Percentiles rank a stretch among this genome's conserved stretches.
These are phyloP conservation scores for Torrubiella hemipterigena DNA, from an alignment of 2,329 filamentous ascomycete species.

Conservation along the genomic window DNA sequence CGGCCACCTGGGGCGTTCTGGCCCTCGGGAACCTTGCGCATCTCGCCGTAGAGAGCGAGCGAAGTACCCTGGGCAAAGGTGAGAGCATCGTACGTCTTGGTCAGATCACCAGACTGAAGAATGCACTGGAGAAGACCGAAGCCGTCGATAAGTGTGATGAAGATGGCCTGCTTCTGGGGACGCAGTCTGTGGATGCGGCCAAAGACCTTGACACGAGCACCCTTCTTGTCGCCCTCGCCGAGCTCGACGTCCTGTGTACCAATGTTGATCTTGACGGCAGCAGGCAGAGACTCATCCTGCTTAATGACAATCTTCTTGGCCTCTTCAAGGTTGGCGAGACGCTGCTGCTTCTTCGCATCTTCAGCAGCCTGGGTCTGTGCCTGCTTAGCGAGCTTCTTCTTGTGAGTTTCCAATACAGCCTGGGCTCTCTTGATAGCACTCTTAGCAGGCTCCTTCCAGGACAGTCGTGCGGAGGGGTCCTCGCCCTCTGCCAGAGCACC, in stretches of 20 bases:
- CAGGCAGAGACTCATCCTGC: conserved; percentile 62
- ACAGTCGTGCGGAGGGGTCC: conserved; percentile 49
- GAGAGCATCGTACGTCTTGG: conserved; percentile 84
- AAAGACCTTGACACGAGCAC: conserved; percentile 65
- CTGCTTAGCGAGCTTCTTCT: conserved; percentile 76
- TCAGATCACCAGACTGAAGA: conserved; percentile 61
- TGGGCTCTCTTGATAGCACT: conserved; percentile 76
- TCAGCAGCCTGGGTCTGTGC: conserved; percentile 60
- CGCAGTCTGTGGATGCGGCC: conserved; percentile 74
- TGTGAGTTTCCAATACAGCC: conserved; percentile 60
- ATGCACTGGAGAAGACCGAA: conserved; percentile 73
- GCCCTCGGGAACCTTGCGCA: conserved; percentile 68
- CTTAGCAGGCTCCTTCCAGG: conserved; percentile 76
- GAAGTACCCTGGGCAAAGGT: conserved; percentile 82
- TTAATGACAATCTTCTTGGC: conserved; percentile 61
- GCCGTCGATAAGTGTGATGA: conserved; percentile 77
- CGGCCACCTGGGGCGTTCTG: conserved; percentile 72
- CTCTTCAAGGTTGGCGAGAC: conserved; percentile 55
- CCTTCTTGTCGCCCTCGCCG: conserved; percentile 45
- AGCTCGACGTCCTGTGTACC: conserved; percentile 54
- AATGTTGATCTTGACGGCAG: conserved; percentile 64
- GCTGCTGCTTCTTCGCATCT: conserved; percentile 60
- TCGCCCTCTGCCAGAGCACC: conserved; percentile 47
- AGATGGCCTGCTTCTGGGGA: conserved; percentile 73
- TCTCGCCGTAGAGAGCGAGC: conserved; percentile 71